Evolutionary conservation across 2,329 filamentous ascomycete species (phyloP).

Genomic region (Exophiala mesophila): DNA sequence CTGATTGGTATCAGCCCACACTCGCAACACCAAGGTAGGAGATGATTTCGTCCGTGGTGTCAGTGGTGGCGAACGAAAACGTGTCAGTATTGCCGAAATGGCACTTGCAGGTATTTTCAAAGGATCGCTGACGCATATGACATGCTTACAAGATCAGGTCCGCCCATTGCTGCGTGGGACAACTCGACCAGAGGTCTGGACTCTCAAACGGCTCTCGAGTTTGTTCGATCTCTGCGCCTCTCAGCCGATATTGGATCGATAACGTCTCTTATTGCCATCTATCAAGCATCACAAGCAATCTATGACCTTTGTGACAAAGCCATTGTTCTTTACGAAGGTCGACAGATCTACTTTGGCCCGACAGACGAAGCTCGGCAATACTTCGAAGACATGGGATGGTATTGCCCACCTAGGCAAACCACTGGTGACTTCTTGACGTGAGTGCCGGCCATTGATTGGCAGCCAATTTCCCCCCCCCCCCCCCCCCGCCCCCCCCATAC

Average conservation of each 20-base stretch:
- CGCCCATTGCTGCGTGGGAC: conserved; percentile 50
- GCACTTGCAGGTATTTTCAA: conserved; percentile 20
- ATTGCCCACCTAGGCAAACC: conserved; percentile 59
- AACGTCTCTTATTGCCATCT: conserved; percentile 54
- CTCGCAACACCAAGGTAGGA: conserved; percentile 61
- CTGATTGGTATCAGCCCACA: conserved; percentile 59
- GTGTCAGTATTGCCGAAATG: conserved; percentile 64
- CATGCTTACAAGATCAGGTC: too few species aligned
- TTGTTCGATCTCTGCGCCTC: conserved; percentile 49
- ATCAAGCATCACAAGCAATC: conserved; percentile 48
- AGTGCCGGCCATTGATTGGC: conserved; percentile 50
- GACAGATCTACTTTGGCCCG: conserved; percentile 62
- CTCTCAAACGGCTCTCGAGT: conserved; percentile 54
- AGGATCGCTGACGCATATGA: too few species aligned
- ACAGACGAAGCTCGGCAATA: conserved; percentile 55
- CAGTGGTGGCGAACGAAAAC: conserved; percentile 64
- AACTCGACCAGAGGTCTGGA: conserved; percentile 50
- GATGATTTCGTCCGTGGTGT: conserved; percentile 64
- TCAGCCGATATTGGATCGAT: conserved; percentile 46
- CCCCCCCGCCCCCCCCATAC: too few species aligned
- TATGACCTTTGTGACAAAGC: conserved; percentile 65
- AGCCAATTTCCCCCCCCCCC: conserved; percentile 28
- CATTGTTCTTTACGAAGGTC: conserved; percentile 61
- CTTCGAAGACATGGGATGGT: conserved; percentile 61
- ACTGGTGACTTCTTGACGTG: conserved; percentile 63